These are phyloP conservation scores for Lentinula sp. DNA, from an alignment of 768 basidiomycete species.

Conservation along the genomic window DNA sequence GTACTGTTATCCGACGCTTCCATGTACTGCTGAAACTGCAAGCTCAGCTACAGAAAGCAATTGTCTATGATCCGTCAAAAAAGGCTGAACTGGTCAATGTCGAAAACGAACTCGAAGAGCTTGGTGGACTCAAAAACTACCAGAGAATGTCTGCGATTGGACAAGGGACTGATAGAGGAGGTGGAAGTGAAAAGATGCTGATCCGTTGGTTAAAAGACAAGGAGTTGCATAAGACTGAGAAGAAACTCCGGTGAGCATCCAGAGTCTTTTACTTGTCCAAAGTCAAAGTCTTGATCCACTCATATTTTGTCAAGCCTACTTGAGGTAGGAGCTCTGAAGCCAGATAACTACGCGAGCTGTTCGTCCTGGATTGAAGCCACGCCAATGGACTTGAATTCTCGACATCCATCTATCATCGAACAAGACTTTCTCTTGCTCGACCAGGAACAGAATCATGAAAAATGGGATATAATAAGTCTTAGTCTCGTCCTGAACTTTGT, in stretches of 20 bases:
- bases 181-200: slow-evolving; percentile 80
- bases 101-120: slow-evolving; percentile 50
- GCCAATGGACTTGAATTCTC: slow-evolving; percentile 80
- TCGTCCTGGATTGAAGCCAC: slow-evolving; percentile 65
- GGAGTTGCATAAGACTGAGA: slow-evolving; percentile 20
- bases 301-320: slow-evolving; percentile 47
- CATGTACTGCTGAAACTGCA: slow-evolving; percentile 75
- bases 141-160: slow-evolving; percentile 81
- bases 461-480: slow-evolving; percentile 79
- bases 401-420: slow-evolving; percentile 75
- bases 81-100: slow-evolving; percentile 40
- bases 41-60: slow-evolving; percentile 38
- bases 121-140: slow-evolving; percentile 80
- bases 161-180: slow-evolving; percentile 76
- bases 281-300: neutral
- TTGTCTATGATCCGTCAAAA: slow-evolving; percentile 14
- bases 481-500: slow-evolving; percentile 91
- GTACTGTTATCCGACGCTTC: slow-evolving; percentile 71
- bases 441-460: slow-evolving; percentile 34
- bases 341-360: slow-evolving; percentile 70
- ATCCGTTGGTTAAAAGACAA: slow-evolving; percentile 69
- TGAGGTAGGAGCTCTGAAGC: slow-evolving; percentile 84
- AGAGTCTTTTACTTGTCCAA: neutral
- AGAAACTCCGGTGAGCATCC: slow-evolving; percentile 31
- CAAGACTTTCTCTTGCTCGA: slow-evolving; percentile 80